Evolutionary conservation across 805 yeast genomes (phyloP), one percentile per base, ranked within the genome.

Genomic region (Yarrowia porcina): DNA sequence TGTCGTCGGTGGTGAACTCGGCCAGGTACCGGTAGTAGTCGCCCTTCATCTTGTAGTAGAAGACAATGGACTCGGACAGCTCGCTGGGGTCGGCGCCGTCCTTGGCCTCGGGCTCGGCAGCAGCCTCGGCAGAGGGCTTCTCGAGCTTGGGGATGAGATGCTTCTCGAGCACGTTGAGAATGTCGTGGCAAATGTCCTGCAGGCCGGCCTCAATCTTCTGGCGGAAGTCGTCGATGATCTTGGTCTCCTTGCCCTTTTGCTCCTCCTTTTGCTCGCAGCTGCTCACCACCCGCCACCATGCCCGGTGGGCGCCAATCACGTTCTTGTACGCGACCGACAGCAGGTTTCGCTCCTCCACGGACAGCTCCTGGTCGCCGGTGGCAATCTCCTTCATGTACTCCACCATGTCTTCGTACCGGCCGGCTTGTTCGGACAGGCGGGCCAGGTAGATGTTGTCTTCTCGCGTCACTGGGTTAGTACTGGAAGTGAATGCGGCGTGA

Each of bases 321-420:
- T 93, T 93, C 81, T 93, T 93, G 85, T 94, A 93, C 67, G 99
- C 99, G 71, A 93, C 99, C 27, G 97, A 90, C 72, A 93, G 85
- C 71, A 93, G 83, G 80, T 93, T 93, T 79, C 99, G 93, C 82
- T 93, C 99, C 82, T 93, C 99, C 67, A 94, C 97, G 47, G 97
- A 87, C 72, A 93, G 82, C 79, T 94, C 99, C 80, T 71, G 67
- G 64, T 77, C 78, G 68, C 70, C 68, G 66, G 72, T 90, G 90
- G 73, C 97, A 93, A 66, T 97, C 66, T 90, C 89, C 81, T 93
- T 94, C 98, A 93, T 94, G 82, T 90, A 91, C 79, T 89, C 96
- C 73, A 94, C 99, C 99, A 94, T 94, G 81, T 94, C 99, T 82
- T 94, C 99, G 79, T 94, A 94, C 81, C 99, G 96, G 82, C 94